phyloP scores from a whole-genome alignment of 2,329 filamentous ascomycete genomes.

The Ophiostoma pallidulum region DNA sequence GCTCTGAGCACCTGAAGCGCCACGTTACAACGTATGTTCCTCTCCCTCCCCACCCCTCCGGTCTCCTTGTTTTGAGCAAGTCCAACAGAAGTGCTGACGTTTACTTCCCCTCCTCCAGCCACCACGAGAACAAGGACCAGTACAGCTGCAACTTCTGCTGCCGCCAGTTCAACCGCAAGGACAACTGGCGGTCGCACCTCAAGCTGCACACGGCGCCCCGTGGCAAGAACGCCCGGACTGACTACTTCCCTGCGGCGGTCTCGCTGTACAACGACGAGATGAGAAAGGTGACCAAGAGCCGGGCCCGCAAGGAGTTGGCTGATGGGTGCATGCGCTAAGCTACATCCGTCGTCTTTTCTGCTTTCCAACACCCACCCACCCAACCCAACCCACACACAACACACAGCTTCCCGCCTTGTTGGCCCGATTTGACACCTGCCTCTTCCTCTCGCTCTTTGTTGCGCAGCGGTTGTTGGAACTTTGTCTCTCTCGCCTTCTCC shows the following conservation, averaged over 20 bases:
- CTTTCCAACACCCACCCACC: no score
- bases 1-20: constrained; percentile 47
- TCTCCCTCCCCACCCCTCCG: neutral
- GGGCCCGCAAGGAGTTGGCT: constrained; percentile 14
- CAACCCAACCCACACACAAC: no score
- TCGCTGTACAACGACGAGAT: constrained; percentile 18
- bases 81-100: neutral
- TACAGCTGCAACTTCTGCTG: constrained; percentile 34
- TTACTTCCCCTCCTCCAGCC: constrained; percentile 2
- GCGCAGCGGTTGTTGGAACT: no score
- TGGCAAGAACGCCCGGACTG: constrained; percentile 25
- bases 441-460: no score
- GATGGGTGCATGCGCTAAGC: no score
- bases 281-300: constrained; percentile 16
- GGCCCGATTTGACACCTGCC: no score
- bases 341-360: no score
- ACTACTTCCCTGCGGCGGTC: constrained; percentile 23
- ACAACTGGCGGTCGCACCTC: constrained; percentile 32
- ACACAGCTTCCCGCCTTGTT: no score
- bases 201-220: constrained; percentile 26
- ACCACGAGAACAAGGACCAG: constrained; percentile 21
- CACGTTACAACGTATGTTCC: constrained; percentile 41
- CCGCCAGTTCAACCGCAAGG: constrained; percentile 28
- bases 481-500: no score
- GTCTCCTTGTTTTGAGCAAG: neutral